These are phyloP conservation scores for Microbotryomycetes sp. DNA, from an alignment of 1,284 basidiomycete genomes.

Conservation along the genomic window DNA sequence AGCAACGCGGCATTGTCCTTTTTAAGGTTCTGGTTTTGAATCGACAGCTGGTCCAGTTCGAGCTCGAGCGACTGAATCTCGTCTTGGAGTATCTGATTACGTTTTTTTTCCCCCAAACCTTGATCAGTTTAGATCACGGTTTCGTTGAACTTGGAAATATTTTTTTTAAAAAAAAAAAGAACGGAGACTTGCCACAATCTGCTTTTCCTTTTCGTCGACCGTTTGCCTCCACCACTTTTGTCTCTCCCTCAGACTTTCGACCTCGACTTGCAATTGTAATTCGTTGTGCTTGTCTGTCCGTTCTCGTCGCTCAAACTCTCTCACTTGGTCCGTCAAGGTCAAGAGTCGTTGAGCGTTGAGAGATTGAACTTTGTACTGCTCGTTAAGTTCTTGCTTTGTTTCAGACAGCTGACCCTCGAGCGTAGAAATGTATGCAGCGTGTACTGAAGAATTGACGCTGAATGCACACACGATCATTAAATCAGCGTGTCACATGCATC, in stretches of 20 bases:
- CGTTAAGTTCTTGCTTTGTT: constrained; percentile 79
- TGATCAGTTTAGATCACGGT: neutral
- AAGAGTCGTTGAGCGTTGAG: constrained; percentile 89
- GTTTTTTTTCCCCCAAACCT: too few relatives aligned
- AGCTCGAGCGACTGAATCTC: constrained; percentile 83
- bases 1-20: constrained; percentile 91
- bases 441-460: constrained; percentile 54
- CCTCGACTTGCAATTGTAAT: constrained; percentile 63
- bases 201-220: constrained; percentile 72
- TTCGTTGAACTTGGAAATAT: neutral
- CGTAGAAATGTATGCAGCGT: constrained; percentile 76
- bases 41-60: constrained; percentile 80
- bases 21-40: constrained; percentile 72
- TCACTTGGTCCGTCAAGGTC: constrained; percentile 84
- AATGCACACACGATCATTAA: too few relatives aligned
- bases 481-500: too few relatives aligned
- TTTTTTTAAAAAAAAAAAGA: neutral
- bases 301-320: constrained; percentile 78
- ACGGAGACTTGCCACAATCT: constrained; percentile 27
- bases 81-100: constrained; percentile 74
- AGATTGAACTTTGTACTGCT: constrained; percentile 84
- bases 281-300: constrained; percentile 69
- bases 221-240: constrained; percentile 74
- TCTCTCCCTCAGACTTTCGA: constrained; percentile 61
- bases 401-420: constrained; percentile 88